Percentiles rank a stretch among this genome's conserved stretches.
Evolutionary conservation across 148 eudicot genomes (phyloP).

Genomic region (Cornus controversa): DNA sequence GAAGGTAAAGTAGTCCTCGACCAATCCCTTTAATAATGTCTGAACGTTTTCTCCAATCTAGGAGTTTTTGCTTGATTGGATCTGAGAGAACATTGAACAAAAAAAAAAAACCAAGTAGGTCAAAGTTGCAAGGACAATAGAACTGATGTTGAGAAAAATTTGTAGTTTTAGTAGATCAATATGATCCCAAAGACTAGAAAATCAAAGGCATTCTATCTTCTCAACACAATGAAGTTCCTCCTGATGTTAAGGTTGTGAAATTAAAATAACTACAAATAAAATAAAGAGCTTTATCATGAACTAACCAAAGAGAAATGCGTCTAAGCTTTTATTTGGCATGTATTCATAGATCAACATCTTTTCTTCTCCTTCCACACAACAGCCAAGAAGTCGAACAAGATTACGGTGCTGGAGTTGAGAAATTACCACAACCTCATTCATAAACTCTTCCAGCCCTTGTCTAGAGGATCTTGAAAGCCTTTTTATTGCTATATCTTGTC

Average conservation of each 20-base stretch:
- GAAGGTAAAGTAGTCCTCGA: constrained; percentile 30
- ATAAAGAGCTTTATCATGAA: too few relatives aligned
- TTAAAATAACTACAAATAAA: too few relatives aligned
- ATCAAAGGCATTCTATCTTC: too few relatives aligned
- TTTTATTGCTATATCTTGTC: too few relatives aligned
- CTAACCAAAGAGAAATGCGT: neutral
- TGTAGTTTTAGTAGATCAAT: neutral
- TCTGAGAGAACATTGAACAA: neutral
- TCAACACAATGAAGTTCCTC: too few relatives aligned
- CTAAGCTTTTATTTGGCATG: neutral
- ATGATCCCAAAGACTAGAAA: too few relatives aligned
- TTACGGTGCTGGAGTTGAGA: too few relatives aligned
- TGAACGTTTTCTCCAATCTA: constrained; percentile 26
- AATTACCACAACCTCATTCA: too few relatives aligned
- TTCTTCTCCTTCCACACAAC: neutral
- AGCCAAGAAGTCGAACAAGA: too few relatives aligned
- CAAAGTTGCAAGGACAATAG: neutral
- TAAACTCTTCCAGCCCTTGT: too few relatives aligned
- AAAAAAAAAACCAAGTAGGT: neutral
- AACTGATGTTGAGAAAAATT: neutral
- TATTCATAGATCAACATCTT: neutral
- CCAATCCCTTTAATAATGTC: constrained; percentile 24
- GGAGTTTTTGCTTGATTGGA: neutral
- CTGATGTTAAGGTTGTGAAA: too few relatives aligned
- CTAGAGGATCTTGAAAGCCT: too few relatives aligned